Evolutionary conservation across 129 eudicot species (phyloP).

Genomic region (carrot (Daucus carota)): DNA sequence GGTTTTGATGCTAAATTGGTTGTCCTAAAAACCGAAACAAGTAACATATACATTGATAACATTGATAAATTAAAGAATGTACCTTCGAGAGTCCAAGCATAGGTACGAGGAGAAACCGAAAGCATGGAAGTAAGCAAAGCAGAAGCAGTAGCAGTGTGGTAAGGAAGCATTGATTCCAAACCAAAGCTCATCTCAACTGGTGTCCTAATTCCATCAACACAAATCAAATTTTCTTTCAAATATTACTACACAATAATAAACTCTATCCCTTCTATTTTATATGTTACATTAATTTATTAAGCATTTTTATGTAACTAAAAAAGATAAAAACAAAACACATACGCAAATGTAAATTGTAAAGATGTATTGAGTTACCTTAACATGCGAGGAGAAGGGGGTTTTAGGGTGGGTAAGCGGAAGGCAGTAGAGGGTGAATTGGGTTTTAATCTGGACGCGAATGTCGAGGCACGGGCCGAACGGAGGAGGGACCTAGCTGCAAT

Average conservation of each 20-base stretch:
- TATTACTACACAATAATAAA: too few relatives aligned
- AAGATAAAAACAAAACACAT: too few relatives aligned
- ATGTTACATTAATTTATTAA: too few relatives aligned
- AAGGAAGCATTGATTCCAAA: slow-evolving; percentile 59
- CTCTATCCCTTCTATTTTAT: too few relatives aligned
- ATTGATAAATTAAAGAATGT: not conserved
- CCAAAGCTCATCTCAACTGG: slow-evolving; percentile 71
- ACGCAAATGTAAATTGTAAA: not conserved
- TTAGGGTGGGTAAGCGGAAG: slow-evolving; percentile 52
- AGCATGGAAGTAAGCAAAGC: slow-evolving; percentile 91
- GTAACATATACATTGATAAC: too few relatives aligned
- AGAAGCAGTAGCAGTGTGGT: slow-evolving; percentile 80
- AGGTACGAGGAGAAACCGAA: slow-evolving; percentile 52
- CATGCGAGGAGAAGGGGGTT: slow-evolving; percentile 59
- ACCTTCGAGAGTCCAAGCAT: slow-evolving; percentile 79
- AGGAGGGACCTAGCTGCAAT: slow-evolving; percentile 60
- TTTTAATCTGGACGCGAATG: slow-evolving; percentile 35
- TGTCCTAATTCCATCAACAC: slow-evolving; percentile 27
- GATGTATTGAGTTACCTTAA: slow-evolving; percentile 41
- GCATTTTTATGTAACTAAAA: too few relatives aligned
- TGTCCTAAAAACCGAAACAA: too few relatives aligned
- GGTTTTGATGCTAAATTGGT: too few relatives aligned
- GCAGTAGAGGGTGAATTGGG: slow-evolving; percentile 47
- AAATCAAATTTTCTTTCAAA: not conserved
- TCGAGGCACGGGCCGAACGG: slow-evolving; percentile 44